phyloP scores from a whole-genome alignment of 2,329 filamentous ascomycete genomes.

The Sporothrix humicola region DNA sequence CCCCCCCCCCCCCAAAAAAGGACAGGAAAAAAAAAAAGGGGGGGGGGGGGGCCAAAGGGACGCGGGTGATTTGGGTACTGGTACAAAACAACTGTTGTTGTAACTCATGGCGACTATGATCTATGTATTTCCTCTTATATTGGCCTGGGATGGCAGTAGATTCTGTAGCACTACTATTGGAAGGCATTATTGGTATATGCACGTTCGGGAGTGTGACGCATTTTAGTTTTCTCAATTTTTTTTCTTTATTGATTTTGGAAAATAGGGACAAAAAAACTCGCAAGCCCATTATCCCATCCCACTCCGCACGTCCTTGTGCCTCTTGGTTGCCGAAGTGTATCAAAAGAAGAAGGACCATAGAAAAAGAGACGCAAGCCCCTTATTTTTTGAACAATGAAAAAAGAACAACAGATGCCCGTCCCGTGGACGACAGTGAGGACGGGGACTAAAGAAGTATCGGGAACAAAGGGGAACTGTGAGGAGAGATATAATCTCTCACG shows the following conservation, averaged over 20 bases:
- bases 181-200: too few species aligned
- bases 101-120: too few species aligned
- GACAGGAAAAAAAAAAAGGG: too few species aligned
- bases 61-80: too few species aligned
- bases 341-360: conserved; percentile 27
- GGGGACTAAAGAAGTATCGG: not conserved
- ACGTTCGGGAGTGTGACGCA: not conserved
- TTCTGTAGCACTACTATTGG: too few species aligned
- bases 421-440: conserved; percentile 1
- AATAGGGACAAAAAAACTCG: conserved; percentile 31
- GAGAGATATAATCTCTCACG: not conserved
- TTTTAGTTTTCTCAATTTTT: conserved; percentile 28
- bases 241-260: conserved; percentile 27
- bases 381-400: conserved; percentile 25
- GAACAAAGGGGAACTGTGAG: not conserved
- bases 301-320: conserved; percentile 27
- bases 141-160: too few species aligned
- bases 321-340: conserved; percentile 26
- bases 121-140: too few species aligned
- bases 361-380: conserved; percentile 21
- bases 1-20: too few species aligned
- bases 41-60: too few species aligned
- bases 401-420: conserved; percentile 30
- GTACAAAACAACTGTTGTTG: too few species aligned
- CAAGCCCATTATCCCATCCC: conserved; percentile 26